A percentile compares a stretch with the other conserved stretches of the same genome.
phyloP scores from a whole-genome alignment of 768 basidiomycete species.

The Postia placenta region DNA sequence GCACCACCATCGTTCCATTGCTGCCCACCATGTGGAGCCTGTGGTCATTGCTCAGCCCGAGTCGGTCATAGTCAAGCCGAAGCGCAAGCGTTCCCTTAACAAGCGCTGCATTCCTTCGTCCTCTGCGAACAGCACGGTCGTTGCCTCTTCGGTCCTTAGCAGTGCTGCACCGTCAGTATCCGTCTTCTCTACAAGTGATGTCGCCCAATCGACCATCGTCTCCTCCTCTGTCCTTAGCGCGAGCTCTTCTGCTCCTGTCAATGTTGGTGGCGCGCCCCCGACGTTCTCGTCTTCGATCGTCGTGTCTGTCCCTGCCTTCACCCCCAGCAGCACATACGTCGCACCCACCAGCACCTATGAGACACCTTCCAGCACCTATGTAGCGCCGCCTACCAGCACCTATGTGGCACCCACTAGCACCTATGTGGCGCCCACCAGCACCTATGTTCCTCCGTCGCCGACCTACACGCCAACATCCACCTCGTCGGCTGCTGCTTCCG shows the following conservation, averaged over 20 bases:
- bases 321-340: neutral
- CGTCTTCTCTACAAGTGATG: neutral
- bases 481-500: constrained; percentile 8
- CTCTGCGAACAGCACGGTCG: neutral
- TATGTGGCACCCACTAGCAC: neutral
- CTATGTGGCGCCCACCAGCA: neutral
- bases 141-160: neutral
- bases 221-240: neutral
- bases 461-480: constrained; percentile 16
- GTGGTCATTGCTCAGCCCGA: neutral
- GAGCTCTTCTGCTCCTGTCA: constrained; percentile 1
- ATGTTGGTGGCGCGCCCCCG: neutral
- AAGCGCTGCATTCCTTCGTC: constrained; percentile 3
- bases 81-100: constrained; percentile 6
- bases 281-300: neutral
- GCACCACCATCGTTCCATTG: constrained; percentile 4
- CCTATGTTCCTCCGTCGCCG: constrained; percentile 4
- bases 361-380: neutral
- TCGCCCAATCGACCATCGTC: neutral
- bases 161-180: constrained; percentile 2
- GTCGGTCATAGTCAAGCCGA: constrained; percentile 2
- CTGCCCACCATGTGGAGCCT: neutral
- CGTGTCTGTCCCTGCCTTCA: neutral
- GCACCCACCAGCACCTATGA: constrained; percentile 7
- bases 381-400: constrained; percentile 11